A percentile compares a stretch with the other conserved stretches of the same genome.
Evolutionary conservation across 306 rosid genomes (phyloP).

Genomic region (Bauhinia variegata): DNA sequence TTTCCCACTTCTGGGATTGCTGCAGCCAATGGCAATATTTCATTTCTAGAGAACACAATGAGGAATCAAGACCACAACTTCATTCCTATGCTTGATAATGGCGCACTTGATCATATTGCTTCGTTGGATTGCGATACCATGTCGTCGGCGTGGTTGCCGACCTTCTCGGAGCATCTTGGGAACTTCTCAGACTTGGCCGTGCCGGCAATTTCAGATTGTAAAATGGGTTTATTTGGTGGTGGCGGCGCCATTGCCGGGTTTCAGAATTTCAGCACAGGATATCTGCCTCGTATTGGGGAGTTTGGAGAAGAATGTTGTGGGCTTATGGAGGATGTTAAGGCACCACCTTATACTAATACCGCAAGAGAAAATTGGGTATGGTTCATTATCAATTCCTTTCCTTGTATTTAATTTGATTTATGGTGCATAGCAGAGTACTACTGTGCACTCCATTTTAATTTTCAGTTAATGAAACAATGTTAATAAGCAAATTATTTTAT

Average conservation of each 20-base stretch:
- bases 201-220: conserved; percentile 43
- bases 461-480: background rate
- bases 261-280: conserved; percentile 42
- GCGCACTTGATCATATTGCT: conserved; percentile 42
- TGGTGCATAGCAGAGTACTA: conserved; percentile 6
- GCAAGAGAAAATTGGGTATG: conserved; percentile 58
- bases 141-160: conserved; percentile 40
- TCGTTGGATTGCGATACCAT: conserved; percentile 40
- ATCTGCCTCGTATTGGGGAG: conserved; percentile 29
- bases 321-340: conserved; percentile 53
- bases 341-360: conserved; percentile 40
- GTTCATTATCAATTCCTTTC: background rate
- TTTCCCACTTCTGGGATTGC: conserved; percentile 25
- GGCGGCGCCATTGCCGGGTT: conserved; percentile 22
- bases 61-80: conserved; percentile 54
- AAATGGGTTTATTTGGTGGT: conserved; percentile 42
- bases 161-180: conserved; percentile 42
- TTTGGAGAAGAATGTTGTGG: conserved; percentile 63
- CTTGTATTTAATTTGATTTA: conserved; percentile 5
- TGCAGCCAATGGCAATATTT: background rate
- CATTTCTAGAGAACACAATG: conserved; percentile 33
- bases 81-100: conserved; percentile 48
- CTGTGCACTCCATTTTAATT: background rate
- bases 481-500: too few species aligned
- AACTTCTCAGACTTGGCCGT: conserved; percentile 29